These are phyloP conservation scores for Euphorbia schlechtendalii DNA, from an alignment of 441 rosid species.

Conservation along the genomic window DNA sequence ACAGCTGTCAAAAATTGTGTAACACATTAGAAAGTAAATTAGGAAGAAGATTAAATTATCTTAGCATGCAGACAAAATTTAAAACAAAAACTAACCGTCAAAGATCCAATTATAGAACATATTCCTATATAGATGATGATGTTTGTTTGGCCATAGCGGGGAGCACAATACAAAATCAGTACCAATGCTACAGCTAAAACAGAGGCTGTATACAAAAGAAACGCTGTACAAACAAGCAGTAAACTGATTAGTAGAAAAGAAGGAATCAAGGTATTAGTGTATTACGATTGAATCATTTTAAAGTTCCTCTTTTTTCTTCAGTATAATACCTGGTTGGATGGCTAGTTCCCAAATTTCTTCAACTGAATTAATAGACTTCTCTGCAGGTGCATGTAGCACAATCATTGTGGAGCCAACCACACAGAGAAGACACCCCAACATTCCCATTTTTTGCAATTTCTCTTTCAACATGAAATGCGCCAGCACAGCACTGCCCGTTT, in stretches of 20 bases:
- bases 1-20: background rate
- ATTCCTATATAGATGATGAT: conserved; percentile 57
- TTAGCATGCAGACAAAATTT: background rate
- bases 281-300: background rate
- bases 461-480: conserved; percentile 61
- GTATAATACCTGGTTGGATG: conserved; percentile 48
- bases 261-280: background rate
- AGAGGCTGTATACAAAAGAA: conserved; percentile 55
- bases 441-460: conserved; percentile 60
- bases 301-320: background rate
- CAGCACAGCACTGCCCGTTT: conserved; percentile 46
- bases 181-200: conserved; percentile 48
- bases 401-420: conserved; percentile 60
- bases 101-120: conserved; percentile 63
- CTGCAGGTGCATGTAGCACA: conserved; percentile 62
- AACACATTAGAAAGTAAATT: conserved; percentile 3
- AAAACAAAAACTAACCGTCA: conserved; percentile 38
- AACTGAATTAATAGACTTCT: conserved; percentile 44
- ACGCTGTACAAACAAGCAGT: conserved; percentile 37
- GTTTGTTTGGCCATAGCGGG: conserved; percentile 66
- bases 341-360: conserved; percentile 62
- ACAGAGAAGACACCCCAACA: conserved; percentile 63
- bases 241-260: conserved; percentile 11
- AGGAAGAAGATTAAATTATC: background rate
- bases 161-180: conserved; percentile 44